Percentiles rank a stretch among this genome's conserved stretches.
Evolutionary conservation across 2,329 filamentous ascomycete genomes (phyloP).

Genomic region (Amesomyces nigricolor): DNA sequence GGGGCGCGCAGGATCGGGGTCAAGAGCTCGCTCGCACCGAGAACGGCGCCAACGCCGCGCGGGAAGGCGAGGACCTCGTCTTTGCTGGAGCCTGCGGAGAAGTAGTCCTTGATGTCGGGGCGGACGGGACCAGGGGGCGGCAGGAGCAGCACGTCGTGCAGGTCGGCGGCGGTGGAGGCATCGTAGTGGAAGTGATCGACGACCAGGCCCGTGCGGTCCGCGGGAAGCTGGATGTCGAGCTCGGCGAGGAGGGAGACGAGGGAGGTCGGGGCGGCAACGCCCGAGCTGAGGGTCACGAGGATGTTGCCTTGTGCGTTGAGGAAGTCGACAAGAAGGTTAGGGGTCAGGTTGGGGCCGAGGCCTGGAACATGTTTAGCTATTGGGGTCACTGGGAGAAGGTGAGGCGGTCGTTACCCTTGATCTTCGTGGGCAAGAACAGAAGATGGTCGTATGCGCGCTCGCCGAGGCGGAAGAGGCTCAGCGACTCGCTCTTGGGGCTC

Average conservation of each 20-base stretch:
- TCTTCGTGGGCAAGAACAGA: conserved; percentile 78
- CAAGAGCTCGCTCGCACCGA: conserved; percentile 73
- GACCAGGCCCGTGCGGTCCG: conserved; percentile 76
- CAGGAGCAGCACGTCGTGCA: conserved; percentile 83
- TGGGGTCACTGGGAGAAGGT: neutral
- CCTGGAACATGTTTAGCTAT: conserved; percentile 41
- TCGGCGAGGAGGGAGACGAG: conserved; percentile 77
- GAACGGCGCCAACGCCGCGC: conserved; percentile 69
- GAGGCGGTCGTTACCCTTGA: conserved; percentile 61
- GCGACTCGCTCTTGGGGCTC: conserved; percentile 71
- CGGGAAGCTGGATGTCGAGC: conserved; percentile 81
- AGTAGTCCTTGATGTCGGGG: conserved; percentile 69
- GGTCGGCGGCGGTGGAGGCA: conserved; percentile 64
- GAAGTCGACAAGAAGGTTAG: conserved; percentile 82
- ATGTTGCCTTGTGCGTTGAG: conserved; percentile 89
- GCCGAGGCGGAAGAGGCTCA: conserved; percentile 79
- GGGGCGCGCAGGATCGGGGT: conserved; percentile 78
- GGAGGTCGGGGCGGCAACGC: conserved; percentile 62
- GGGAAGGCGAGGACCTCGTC: conserved; percentile 70
- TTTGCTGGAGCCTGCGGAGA: conserved; percentile 54
- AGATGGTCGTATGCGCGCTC: conserved; percentile 89
- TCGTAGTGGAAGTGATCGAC: conserved; percentile 98
- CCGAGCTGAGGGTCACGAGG: conserved; percentile 74
- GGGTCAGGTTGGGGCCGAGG: conserved; percentile 81
- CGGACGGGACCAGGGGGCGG: conserved; percentile 61